These are phyloP conservation scores for Corymbia maculata DNA, from an alignment of 345 rosid species.

Conservation along the genomic window DNA sequence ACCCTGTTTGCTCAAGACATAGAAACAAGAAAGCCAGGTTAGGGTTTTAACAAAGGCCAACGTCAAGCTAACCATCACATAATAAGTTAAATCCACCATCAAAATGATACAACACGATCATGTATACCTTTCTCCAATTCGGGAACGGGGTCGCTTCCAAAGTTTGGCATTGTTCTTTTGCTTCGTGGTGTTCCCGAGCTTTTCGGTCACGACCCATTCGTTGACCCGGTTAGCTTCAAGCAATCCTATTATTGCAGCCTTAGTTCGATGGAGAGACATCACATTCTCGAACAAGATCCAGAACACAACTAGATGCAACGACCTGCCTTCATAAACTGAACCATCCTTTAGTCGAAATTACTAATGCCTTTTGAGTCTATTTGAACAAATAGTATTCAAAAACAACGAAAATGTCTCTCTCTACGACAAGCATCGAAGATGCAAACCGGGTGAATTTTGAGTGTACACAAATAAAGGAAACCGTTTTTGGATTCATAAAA, in stretches of 20 bases:
- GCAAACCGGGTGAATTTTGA: neutral
- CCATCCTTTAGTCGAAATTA: neutral
- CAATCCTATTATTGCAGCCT: conserved; percentile 38
- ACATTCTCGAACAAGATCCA: conserved; percentile 48
- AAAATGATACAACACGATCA: neutral
- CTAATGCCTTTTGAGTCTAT: neutral
- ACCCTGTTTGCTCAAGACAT: neutral
- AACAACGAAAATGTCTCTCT: neutral
- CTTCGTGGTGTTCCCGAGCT: conserved; percentile 15
- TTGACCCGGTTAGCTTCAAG: conserved; percentile 39
- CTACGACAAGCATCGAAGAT: neutral
- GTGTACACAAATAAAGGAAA: neutral
- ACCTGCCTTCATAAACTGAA: conserved; percentile 13
- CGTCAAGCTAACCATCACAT: neutral
- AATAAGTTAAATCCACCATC: neutral
- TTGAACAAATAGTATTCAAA: neutral
- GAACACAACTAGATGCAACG: conserved; percentile 38
- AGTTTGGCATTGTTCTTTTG: conserved; percentile 1
- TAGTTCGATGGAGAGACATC: conserved; percentile 42
- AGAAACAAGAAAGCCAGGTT: neutral
- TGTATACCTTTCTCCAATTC: conserved; percentile 4
- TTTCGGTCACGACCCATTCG: conserved; percentile 44
- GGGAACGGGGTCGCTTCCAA: neutral
- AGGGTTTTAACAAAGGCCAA: neutral
- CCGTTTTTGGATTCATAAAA: neutral